Percentiles rank a stretch among this genome's conserved stretches.
These are phyloP conservation scores for Paramecium tetraurelia DNA, from an alignment of 73 alveolate species.

Conservation along the genomic window DNA sequence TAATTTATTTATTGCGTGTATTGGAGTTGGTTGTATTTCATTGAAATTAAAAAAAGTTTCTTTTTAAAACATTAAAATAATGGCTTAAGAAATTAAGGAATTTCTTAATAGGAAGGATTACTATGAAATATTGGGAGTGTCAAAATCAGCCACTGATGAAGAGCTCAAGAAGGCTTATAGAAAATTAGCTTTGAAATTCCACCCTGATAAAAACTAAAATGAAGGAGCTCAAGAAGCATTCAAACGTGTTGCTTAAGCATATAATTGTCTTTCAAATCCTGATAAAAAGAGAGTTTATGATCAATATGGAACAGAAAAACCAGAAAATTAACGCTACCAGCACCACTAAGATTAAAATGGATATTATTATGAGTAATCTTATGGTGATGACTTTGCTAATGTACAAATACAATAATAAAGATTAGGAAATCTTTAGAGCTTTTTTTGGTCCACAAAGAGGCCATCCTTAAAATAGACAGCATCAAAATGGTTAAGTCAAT, in stretches of 20 bases:
- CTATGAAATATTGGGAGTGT: conserved; percentile 90
- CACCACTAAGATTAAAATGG: not conserved
- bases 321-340: not conserved
- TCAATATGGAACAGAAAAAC: conserved; percentile 69
- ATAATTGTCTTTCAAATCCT: conserved; percentile 76
- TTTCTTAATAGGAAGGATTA: conserved; percentile 90
- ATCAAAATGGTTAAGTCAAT: not conserved
- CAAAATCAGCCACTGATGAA: conserved; percentile 79
- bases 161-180: conserved; percentile 95
- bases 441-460: not conserved
- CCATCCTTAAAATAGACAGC: not conserved
- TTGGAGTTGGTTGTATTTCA: not conserved
- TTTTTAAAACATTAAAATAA: conserved; percentile 1
- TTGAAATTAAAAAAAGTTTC: not conserved
- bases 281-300: conserved; percentile 82
- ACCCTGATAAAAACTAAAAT: conserved; percentile 93
- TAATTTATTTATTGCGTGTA: not conserved
- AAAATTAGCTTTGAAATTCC: conserved; percentile 91
- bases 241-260: conserved; percentile 92
- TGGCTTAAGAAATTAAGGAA: conserved; percentile 64
- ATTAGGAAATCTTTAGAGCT: not conserved
- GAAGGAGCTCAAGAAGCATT: conserved; percentile 91
- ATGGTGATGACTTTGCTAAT: conserved; percentile 30
- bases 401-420: not conserved
- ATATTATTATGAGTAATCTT: not conserved